These are phyloP conservation scores for Gloeostereum incarnatum DNA, from an alignment of 768 basidiomycete species.

Conservation along the genomic window DNA sequence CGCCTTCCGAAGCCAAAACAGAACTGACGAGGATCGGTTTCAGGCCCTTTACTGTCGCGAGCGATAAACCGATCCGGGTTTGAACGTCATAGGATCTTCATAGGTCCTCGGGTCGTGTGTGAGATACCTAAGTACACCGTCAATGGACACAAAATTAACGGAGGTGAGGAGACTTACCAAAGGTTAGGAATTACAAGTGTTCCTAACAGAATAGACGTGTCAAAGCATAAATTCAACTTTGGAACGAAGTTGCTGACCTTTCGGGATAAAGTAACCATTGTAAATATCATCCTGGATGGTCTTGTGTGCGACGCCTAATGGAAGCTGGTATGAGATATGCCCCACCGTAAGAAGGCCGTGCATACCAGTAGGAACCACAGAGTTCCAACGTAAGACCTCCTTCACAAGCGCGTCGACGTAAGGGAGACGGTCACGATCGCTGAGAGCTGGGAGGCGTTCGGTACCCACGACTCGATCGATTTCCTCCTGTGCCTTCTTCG, in stretches of 20 bases:
- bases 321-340: conserved; percentile 7
- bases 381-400: conserved; percentile 47
- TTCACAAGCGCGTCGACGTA: conserved; percentile 52
- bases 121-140: conserved; percentile 27
- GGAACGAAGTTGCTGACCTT: too few species aligned
- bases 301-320: conserved; percentile 42
- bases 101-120: conserved; percentile 47
- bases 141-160: conserved; percentile 6
- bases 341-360: conserved; percentile 1
- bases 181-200: conserved; percentile 43
- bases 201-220: too few species aligned
- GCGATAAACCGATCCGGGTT: conserved; percentile 53
- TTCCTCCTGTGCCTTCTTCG: conserved; percentile 52
- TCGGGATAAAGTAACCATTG: conserved; percentile 52
- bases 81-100: conserved; percentile 42
- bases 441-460: conserved; percentile 51
- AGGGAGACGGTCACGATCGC: conserved; percentile 48
- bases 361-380: conserved; percentile 34
- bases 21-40: conserved; percentile 47
- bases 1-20: conserved; percentile 70
- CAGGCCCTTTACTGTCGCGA: conserved; percentile 28
- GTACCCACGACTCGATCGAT: conserved; percentile 50
- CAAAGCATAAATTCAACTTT: too few species aligned
- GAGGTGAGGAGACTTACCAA: conserved; percentile 21
- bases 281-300: conserved; percentile 53